These are phyloP conservation scores for Jaminaea rosea DNA, from an alignment of 1,284 basidiomycete genomes.

Conservation along the genomic window DNA sequence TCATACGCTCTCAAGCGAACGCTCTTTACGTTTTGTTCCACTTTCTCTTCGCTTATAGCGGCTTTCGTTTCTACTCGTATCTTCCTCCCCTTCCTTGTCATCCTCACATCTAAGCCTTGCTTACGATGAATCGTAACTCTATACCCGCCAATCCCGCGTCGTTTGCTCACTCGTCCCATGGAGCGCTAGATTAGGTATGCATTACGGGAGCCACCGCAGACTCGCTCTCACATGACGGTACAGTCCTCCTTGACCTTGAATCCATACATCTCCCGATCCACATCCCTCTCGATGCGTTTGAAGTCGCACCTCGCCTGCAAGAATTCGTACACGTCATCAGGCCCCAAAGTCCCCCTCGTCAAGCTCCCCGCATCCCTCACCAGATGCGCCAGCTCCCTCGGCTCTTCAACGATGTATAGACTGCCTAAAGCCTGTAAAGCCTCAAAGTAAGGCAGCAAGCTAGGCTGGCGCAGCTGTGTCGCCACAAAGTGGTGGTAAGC, in stretches of 20 bases:
- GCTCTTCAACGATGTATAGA: conserved; percentile 64
- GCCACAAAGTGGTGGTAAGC: conserved; percentile 80
- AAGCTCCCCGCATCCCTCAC: conserved; percentile 87
- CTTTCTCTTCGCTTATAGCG: too few relatives aligned
- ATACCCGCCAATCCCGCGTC: too few relatives aligned
- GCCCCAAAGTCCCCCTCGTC: conserved; percentile 72
- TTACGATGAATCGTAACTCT: too few relatives aligned
- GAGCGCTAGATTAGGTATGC: too few relatives aligned
- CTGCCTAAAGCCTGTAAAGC: conserved; percentile 93
- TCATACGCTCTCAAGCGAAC: too few relatives aligned
- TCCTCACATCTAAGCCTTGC: too few relatives aligned
- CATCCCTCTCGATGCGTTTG: conserved; percentile 33
- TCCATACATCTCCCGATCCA: conserved; percentile 46
- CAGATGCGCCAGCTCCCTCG: conserved; percentile 83
- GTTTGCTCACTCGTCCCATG: too few relatives aligned
- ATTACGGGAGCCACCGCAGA: neutral
- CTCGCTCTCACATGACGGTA: conserved; percentile 15
- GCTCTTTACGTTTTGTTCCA: too few relatives aligned
- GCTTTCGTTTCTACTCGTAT: too few relatives aligned
- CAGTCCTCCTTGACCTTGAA: conserved; percentile 44
- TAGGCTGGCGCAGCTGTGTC: conserved; percentile 50
- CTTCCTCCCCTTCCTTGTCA: too few relatives aligned
- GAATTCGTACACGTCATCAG: conserved; percentile 58
- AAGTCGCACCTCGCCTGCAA: conserved; percentile 33
- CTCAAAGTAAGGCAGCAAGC: conserved; percentile 76